Evolutionary conservation across 2,329 filamentous ascomycete genomes (phyloP).

Genomic region (Neofusicoccum kwambonambiense): DNA sequence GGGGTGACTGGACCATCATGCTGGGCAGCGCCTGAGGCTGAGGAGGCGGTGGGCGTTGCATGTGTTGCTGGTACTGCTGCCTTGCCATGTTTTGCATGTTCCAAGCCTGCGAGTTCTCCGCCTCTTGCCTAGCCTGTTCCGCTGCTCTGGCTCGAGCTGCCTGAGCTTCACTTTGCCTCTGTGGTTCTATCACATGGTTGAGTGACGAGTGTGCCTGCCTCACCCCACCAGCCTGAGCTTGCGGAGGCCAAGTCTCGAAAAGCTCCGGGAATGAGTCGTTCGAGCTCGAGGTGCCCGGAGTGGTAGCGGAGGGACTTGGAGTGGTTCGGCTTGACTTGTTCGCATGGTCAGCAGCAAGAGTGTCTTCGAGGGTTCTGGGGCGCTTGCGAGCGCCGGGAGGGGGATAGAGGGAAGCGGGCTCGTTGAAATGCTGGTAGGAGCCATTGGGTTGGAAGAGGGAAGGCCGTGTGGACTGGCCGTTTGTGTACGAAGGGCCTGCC

Average conservation of each 20-base stretch:
- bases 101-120: neutral
- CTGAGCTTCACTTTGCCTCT: neutral
- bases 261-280: slow-evolving; percentile 7
- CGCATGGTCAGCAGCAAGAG: neutral
- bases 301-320: slow-evolving; percentile 3
- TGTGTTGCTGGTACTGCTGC: neutral
- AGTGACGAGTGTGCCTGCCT: slow-evolving; percentile 5
- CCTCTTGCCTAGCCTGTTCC: neutral
- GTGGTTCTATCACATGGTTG: neutral
- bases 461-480: neutral
- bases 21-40: neutral
- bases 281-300: slow-evolving; percentile 6
- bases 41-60: neutral
- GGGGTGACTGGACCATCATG: neutral
- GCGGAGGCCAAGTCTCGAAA: neutral
- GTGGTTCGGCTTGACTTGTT: slow-evolving; percentile 11
- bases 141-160: neutral
- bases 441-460: neutral
- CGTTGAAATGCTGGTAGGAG: neutral
- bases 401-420: neutral
- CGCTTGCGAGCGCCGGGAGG: neutral
- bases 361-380: neutral
- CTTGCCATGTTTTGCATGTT: neutral
- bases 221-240: neutral
- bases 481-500: neutral